Evolutionary conservation across 768 basidiomycete species (phyloP), one percentile per base, ranked within the genome.

Genomic region (Leccinum ochraceum): DNA sequence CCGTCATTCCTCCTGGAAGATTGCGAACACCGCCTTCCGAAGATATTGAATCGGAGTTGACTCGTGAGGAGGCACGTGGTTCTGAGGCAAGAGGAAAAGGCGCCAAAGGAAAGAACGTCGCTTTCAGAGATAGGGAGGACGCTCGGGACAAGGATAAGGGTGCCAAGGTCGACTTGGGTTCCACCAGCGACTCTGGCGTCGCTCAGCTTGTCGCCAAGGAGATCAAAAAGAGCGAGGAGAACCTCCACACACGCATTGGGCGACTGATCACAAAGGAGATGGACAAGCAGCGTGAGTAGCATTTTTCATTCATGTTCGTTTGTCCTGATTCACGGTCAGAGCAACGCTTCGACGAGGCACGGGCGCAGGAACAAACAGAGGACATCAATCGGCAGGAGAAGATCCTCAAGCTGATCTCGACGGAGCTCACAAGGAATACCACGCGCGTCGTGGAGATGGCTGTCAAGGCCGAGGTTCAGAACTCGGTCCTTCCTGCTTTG

Each of bases 391-490:
- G 92, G 14, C 92, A 95, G 74, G 93, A 95, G 76, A 92, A 90
- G 74, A 91, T 94, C 62, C 78, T 94, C 68, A 94, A 94, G 76
- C 78, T 94, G 57, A 93, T 94, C 65, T 94, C 92, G 24, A 90
- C 84, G 2, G 90, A 93, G 74, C 80, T 94, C 54, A 93, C 89
- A 9, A 86, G 89, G 75, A 94, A 94, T 66, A 94, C 92, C 11
- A 92, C 91, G 10, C 84, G 91, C 13, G 90, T 94, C 53, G 93
- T 95, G 49, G 93, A 95, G 77, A 83, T 89, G 81, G 93, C 92
- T 14, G 89, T 94, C 69, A 93, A 92, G 78, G 80, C 78, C 56
- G 92, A 94, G 71, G 88, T 94, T 16, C 91, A 91, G 71, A 88
- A 81, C 67, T 92, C 90, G 0, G 90, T 95, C 13, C 78, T 94